phyloP scores from a whole-genome alignment of 78 protist species.

The Bigelowiella natans region DNA sequence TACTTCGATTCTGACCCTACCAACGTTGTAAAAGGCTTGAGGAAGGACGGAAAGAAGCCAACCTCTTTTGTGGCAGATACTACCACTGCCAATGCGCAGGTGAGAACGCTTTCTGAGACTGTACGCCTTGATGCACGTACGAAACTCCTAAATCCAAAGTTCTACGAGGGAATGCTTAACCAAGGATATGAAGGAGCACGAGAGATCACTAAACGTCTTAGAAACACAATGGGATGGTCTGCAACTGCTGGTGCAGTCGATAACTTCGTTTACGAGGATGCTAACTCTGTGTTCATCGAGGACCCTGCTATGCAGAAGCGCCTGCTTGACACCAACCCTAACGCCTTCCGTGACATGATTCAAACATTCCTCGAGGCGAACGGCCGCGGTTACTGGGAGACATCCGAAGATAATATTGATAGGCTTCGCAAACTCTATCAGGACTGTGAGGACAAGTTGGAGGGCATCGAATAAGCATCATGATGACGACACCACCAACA shows the following conservation, averaged over 20 bases:
- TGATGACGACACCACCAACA: too few species aligned
- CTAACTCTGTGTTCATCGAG: slow-evolving; percentile 30
- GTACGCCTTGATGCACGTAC: slow-evolving; percentile 46
- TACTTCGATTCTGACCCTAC: slow-evolving; percentile 47
- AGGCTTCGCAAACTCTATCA: slow-evolving; percentile 42
- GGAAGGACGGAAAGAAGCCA: slow-evolving; percentile 37
- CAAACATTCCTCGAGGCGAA: slow-evolving; percentile 41
- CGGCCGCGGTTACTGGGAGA: slow-evolving; percentile 46
- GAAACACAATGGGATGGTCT: slow-evolving; percentile 45
- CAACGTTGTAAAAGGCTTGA: slow-evolving; percentile 24
- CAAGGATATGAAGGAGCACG: slow-evolving; percentile 38
- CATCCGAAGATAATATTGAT: slow-evolving; percentile 35
- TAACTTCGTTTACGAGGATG: slow-evolving; percentile 15
- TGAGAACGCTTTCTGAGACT: slow-evolving; percentile 41
- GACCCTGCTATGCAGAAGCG: slow-evolving; percentile 40
- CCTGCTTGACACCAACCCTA: slow-evolving; percentile 39
- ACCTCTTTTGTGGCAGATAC: slow-evolving; percentile 34
- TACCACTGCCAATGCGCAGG: slow-evolving; percentile 42
- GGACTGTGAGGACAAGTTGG: slow-evolving; percentile 36
- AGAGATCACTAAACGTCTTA: slow-evolving; percentile 40
- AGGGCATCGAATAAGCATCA: slow-evolving; percentile 7
- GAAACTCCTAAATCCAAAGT: slow-evolving; percentile 47
- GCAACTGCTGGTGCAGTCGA: slow-evolving; percentile 31
- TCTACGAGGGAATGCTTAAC: slow-evolving; percentile 39
- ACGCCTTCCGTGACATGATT: slow-evolving; percentile 44